These are phyloP conservation scores for Solanum peruvianum DNA, from an alignment of 257 asterid genomes.

Conservation along the genomic window DNA sequence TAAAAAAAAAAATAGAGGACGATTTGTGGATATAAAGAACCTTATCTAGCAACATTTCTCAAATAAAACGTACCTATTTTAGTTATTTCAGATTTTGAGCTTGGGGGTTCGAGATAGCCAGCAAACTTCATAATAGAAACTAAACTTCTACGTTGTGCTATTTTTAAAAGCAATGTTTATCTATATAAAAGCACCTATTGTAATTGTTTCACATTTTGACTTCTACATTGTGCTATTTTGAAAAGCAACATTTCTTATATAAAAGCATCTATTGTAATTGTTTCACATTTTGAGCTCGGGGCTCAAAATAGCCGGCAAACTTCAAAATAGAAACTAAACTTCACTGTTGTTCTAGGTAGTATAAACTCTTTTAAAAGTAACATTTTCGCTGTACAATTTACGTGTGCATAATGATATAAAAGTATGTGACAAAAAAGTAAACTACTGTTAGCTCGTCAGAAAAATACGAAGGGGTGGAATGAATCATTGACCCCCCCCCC, in stretches of 20 bases:
- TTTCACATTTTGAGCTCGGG: background rate
- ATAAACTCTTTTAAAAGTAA: background rate
- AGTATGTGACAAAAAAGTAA: background rate
- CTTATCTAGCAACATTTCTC: background rate
- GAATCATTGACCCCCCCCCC: background rate
- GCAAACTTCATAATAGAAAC: background rate
- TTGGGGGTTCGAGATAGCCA: background rate
- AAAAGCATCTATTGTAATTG: background rate
- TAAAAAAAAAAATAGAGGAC: background rate
- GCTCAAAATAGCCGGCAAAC: background rate
- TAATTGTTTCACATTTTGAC: background rate
- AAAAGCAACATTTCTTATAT: background rate
- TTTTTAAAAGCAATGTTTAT: background rate
- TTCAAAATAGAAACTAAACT: background rate
- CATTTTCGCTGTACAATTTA: background rate
- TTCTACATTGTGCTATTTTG: background rate
- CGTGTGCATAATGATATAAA: background rate
- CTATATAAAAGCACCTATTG: background rate
- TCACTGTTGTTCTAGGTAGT: background rate
- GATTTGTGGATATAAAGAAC: background rate
- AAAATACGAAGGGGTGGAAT: background rate
- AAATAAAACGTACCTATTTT: background rate
- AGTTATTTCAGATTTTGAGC: background rate
- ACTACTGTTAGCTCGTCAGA: background rate
- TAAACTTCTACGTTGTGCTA: background rate